phyloP scores from a whole-genome alignment of 768 basidiomycete species.

The Stropharia rugosoannulata region DNA sequence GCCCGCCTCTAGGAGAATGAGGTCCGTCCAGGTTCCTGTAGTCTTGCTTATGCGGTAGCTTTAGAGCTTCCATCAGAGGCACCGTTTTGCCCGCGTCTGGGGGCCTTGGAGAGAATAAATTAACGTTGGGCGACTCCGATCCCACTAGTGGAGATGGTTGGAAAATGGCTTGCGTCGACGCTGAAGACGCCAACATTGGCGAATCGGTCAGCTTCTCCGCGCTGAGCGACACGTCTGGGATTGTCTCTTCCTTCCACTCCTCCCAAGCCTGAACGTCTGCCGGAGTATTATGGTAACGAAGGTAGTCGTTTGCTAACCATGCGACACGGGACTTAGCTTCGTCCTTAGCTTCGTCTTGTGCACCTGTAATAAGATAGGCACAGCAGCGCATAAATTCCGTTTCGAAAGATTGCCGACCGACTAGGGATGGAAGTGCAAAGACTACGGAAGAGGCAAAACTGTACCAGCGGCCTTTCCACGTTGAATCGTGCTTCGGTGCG shows the following conservation, averaged over 20 bases:
- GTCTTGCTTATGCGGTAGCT: conserved; percentile 15
- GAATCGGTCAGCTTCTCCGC: conserved; percentile 16
- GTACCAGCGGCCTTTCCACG: conserved; percentile 45
- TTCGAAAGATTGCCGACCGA: conserved; percentile 60
- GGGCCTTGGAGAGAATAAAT: conserved; percentile 55
- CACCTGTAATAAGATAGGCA: conserved; percentile 61
- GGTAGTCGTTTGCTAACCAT: conserved; percentile 70
- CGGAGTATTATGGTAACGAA: conserved; percentile 54
- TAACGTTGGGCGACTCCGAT: conserved; percentile 43
- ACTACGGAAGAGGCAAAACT: conserved; percentile 63
- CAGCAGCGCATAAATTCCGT: conserved; percentile 69
- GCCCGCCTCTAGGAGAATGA: conserved; percentile 20
- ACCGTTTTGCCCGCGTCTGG: conserved; percentile 35
- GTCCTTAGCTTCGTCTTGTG: conserved; percentile 39
- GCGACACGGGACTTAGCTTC: conserved; percentile 44
- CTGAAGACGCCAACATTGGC: conserved; percentile 37
- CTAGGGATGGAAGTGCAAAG: conserved; percentile 57
- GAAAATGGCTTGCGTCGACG: conserved; percentile 55
- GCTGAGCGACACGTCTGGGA: conserved; percentile 40
- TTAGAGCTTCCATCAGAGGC: conserved; percentile 47
- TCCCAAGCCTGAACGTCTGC: conserved; percentile 56
- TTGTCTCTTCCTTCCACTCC: conserved; percentile 49
- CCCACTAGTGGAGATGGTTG: conserved; percentile 45
- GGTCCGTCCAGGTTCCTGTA: conserved; percentile 26
- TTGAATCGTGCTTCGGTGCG: conserved; percentile 13